phyloP scores from a whole-genome alignment of 2,329 filamentous ascomycete genomes.

The Aspergillus glaucus region DNA sequence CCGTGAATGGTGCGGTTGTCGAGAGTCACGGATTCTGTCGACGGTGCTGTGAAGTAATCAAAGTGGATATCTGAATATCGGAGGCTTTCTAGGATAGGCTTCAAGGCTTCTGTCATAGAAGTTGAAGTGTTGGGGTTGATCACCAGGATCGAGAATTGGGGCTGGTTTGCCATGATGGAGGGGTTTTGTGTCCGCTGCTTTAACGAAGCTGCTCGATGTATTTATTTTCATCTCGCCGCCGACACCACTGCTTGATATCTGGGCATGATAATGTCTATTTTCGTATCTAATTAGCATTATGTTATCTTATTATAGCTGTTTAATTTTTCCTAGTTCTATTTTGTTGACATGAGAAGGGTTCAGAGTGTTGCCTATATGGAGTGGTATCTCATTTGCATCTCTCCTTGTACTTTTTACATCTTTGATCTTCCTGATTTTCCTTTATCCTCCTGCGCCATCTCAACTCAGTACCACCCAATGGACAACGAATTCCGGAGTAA shows the following conservation, averaged over 20 bases:
- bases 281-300: too few relatives aligned
- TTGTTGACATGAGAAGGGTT: too few relatives aligned
- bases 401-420: not conserved
- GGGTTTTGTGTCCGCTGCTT: not conserved
- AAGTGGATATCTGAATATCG: conserved; percentile 31
- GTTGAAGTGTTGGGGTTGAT: conserved; percentile 43
- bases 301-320: too few relatives aligned
- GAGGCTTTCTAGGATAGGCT: conserved; percentile 33
- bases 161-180: conserved; percentile 12
- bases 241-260: too few relatives aligned
- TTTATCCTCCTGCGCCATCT: not conserved
- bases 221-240: too few relatives aligned
- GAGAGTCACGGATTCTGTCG: conserved; percentile 19
- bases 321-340: too few relatives aligned
- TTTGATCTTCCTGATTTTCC: too few relatives aligned
- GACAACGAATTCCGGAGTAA: too few relatives aligned
- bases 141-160: conserved; percentile 30
- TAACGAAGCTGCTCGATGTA: not conserved
- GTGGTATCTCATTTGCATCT: not conserved
- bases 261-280: too few relatives aligned
- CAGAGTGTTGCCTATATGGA: not conserved
- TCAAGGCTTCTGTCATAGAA: conserved; percentile 39
- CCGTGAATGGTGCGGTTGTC: conserved; percentile 37
- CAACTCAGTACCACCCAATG: not conserved
- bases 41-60: conserved; percentile 36